phyloP scores from a whole-genome alignment of 768 basidiomycete species.

The Hydnomerulius pinastri region DNA sequence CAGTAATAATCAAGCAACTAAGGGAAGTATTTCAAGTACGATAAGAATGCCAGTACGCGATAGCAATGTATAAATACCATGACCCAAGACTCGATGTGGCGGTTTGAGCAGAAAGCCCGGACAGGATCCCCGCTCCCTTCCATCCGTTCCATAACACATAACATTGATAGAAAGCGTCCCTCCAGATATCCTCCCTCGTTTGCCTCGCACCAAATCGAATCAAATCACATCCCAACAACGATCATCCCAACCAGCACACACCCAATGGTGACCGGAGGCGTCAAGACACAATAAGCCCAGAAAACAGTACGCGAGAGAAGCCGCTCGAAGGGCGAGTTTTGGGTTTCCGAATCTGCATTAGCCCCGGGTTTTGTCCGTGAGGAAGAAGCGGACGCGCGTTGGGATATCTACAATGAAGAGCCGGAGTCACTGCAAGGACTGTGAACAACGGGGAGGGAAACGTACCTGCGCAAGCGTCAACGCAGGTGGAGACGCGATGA shows the following conservation, averaged over 20 bases:
- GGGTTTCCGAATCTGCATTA: background rate
- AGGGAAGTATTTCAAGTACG: no score
- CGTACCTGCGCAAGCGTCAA: conserved; percentile 61
- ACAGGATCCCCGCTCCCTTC: no score
- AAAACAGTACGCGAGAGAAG: conserved; percentile 90
- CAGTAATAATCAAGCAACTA: no score
- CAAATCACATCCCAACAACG: conserved; percentile 56
- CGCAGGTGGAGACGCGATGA: conserved; percentile 84
- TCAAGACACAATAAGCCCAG: conserved; percentile 88
- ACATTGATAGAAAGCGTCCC: no score
- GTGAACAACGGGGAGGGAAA: conserved; percentile 17
- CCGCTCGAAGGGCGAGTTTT: conserved; percentile 64
- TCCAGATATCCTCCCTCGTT: no score
- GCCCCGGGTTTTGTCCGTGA: no score
- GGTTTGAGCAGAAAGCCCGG: no score
- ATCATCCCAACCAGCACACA: conserved; percentile 77
- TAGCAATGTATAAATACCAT: no score
- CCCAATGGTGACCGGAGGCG: conserved; percentile 79
- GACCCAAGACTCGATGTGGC: no score
- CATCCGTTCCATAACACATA: no score
- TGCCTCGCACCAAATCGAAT: no score
- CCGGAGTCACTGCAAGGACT: conserved; percentile 27
- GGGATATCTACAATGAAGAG: conserved; percentile 18
- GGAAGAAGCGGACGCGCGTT: conserved; percentile 6
- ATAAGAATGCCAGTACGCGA: no score